Percentiles rank a stretch among this genome's conserved stretches.
phyloP scores from a whole-genome alignment of 352 stramenopile species.

The Globisporangium polare region DNA sequence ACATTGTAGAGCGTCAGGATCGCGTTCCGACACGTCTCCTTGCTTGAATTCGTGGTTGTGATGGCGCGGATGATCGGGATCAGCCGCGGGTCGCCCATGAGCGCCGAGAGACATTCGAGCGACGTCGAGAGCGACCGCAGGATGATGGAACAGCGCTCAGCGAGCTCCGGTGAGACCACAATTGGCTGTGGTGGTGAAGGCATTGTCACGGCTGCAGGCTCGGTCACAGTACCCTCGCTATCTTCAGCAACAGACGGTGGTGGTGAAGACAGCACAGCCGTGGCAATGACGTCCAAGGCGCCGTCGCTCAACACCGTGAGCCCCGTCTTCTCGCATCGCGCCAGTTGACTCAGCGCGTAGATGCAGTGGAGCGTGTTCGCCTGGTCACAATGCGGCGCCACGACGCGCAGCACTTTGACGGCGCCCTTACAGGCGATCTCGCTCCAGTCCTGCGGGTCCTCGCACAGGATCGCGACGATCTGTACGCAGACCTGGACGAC shows the following conservation, averaged over 20 bases:
- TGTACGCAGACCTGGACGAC: slow-evolving; percentile 64
- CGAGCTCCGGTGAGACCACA: slow-evolving; percentile 19
- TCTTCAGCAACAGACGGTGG: background rate
- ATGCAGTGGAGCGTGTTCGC: slow-evolving; percentile 44
- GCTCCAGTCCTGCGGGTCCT: slow-evolving; percentile 47
- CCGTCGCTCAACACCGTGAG: slow-evolving; percentile 51
- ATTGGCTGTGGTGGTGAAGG: background rate
- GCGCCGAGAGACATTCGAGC: slow-evolving; percentile 33
- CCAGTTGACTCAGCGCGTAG: slow-evolving; percentile 68
- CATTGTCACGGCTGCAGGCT: background rate
- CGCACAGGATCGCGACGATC: slow-evolving; percentile 61
- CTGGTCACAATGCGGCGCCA: slow-evolving; percentile 27
- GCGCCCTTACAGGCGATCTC: slow-evolving; percentile 51
- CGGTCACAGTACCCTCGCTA: background rate
- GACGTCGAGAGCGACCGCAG: slow-evolving; percentile 62
- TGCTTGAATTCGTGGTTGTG: slow-evolving; percentile 23
- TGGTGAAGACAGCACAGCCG: slow-evolving; percentile 18
- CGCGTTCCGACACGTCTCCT: slow-evolving; percentile 50
- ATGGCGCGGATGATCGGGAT: slow-evolving; percentile 46
- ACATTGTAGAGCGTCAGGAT: slow-evolving; percentile 78
- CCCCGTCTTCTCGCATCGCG: slow-evolving; percentile 36
- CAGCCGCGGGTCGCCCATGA: slow-evolving; percentile 53
- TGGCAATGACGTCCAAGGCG: slow-evolving; percentile 52
- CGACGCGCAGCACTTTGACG: slow-evolving; percentile 47
- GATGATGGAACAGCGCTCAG: slow-evolving; percentile 66